These are phyloP conservation scores for Tetracladium marchalianum DNA, from an alignment of 495 filamentous ascomycete genomes.

Conservation along the genomic window DNA sequence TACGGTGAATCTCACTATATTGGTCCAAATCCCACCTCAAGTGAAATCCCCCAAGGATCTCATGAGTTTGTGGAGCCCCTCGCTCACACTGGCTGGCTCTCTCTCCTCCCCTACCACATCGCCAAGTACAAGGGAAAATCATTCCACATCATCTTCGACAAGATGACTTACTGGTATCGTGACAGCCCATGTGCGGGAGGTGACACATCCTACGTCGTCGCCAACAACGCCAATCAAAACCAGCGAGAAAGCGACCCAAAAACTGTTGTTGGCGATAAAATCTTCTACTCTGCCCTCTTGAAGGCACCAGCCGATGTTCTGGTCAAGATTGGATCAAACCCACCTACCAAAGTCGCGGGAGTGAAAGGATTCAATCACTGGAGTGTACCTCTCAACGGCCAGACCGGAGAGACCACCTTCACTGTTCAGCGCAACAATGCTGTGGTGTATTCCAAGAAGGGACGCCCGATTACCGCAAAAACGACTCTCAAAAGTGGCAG, in stretches of 20 bases:
- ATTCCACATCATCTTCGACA: background rate
- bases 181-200: background rate
- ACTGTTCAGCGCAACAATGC: background rate
- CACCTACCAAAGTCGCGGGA: background rate
- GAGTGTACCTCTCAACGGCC: background rate
- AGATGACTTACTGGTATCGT: background rate
- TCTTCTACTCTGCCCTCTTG: slow-evolving; percentile 1
- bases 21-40: slow-evolving; percentile 22
- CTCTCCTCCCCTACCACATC: slow-evolving; percentile 44
- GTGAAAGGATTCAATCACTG: background rate
- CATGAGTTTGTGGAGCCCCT: slow-evolving; percentile 19
- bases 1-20: slow-evolving; percentile 56
- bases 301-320: background rate
- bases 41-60: slow-evolving; percentile 11
- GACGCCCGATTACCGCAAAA: background rate
- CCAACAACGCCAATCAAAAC: background rate
- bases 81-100: slow-evolving; percentile 45
- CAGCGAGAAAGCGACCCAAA: background rate
- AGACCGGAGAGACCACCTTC: background rate
- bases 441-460: background rate
- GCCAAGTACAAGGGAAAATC: slow-evolving; percentile 30
- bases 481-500: background rate
- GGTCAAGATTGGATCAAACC: background rate
- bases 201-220: background rate
- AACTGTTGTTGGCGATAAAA: background rate